These are phyloP conservation scores for Malassezia obtusa DNA, from an alignment of 1,284 basidiomycete species.

Conservation along the genomic window DNA sequence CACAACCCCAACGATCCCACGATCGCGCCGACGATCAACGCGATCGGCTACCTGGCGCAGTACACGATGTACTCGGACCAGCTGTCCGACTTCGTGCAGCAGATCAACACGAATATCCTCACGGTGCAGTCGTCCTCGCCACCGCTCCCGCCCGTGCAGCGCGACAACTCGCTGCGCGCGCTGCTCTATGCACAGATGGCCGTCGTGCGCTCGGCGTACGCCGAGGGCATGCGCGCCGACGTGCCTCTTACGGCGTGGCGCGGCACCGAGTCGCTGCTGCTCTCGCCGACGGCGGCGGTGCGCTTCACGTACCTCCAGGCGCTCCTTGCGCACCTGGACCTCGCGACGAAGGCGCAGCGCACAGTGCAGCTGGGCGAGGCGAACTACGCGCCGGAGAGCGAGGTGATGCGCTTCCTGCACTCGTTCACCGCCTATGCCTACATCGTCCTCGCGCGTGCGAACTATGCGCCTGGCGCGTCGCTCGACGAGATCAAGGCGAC, in stretches of 20 bases:
- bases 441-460: conserved; percentile 30
- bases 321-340: conserved; percentile 11
- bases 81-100: conserved; percentile 80
- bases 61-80: conserved; percentile 95
- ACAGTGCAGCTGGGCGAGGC: background rate
- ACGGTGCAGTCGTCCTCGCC: conserved; percentile 60
- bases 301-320: conserved; percentile 12
- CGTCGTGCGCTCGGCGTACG: conserved; percentile 54
- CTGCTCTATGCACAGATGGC: conserved; percentile 63
- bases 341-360: conserved; percentile 13
- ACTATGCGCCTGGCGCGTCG: conserved; percentile 15
- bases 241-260: conserved; percentile 11
- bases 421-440: conserved; percentile 32
- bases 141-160: conserved; percentile 50
- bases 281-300: conserved; percentile 3
- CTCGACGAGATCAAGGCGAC: conserved; percentile 25
- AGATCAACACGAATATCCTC: conserved; percentile 66
- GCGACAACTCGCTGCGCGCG: conserved; percentile 62
- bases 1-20: conserved; percentile 54
- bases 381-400: conserved; percentile 10
- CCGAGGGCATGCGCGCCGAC: conserved; percentile 15
- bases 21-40: conserved; percentile 63
- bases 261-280: conserved; percentile 6
- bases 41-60: conserved; percentile 71
- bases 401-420: conserved; percentile 30